Percentiles rank a stretch among this genome's conserved stretches.
phyloP scores from a whole-genome alignment of 352 stramenopile genomes.

The Pythium brassicae region DNA sequence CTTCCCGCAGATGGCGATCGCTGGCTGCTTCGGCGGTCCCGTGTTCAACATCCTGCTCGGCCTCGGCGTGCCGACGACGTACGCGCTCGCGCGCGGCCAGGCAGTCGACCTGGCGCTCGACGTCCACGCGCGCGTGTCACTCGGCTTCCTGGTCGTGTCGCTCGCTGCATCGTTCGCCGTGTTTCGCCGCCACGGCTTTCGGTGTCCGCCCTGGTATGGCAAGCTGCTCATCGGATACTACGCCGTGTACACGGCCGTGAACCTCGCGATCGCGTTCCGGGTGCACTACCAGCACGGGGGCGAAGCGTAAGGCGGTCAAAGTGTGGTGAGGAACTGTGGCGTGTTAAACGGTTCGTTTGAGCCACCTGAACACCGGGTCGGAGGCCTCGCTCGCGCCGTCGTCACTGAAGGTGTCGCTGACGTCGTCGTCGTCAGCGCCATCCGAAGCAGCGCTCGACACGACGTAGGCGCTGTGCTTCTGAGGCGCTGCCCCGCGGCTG shows the following conservation, averaged over 20 bases:
- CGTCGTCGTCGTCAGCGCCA: background rate
- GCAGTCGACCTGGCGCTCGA: conserved; percentile 48
- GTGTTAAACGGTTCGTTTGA: conserved; percentile 36
- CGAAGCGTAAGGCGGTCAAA: background rate
- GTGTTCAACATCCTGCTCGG: conserved; percentile 84
- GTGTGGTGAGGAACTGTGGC: background rate
- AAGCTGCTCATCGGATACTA: conserved; percentile 69
- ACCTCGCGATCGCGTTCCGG: conserved; percentile 51
- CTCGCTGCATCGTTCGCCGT: conserved; percentile 48
- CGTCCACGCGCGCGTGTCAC: conserved; percentile 63
- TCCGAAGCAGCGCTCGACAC: background rate
- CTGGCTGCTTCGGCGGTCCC: conserved; percentile 75
- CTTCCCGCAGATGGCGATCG: conserved; percentile 84
- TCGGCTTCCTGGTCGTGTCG: conserved; percentile 63
- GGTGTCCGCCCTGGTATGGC: conserved; percentile 66
- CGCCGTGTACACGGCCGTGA: conserved; percentile 63
- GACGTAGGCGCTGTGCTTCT: background rate
- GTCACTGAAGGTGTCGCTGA: conserved; percentile 24
- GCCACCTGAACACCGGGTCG: conserved; percentile 55
- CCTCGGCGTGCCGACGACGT: conserved; percentile 66
- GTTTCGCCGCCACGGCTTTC: conserved; percentile 47
- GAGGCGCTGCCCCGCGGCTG: background rate
- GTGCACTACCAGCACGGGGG: background rate
- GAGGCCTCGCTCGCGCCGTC: conserved; percentile 31
- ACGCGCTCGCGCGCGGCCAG: conserved; percentile 43